Evolutionary conservation across 306 rosid genomes (phyloP), one percentile per base, ranked within the genome.

Genomic region (Fagus sylvatica): DNA sequence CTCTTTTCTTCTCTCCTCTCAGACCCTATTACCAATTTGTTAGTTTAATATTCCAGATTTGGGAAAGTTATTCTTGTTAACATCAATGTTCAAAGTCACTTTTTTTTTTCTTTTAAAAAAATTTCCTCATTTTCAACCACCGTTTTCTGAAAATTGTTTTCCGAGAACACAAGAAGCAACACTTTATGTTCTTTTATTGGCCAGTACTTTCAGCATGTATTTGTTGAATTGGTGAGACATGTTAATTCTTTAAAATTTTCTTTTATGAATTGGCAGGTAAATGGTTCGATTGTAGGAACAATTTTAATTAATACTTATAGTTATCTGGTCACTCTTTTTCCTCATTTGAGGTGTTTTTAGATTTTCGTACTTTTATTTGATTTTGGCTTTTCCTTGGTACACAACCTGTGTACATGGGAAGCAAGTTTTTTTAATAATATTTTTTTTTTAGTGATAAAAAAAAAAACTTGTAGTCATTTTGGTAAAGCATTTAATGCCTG

Each of bases 401-500:
- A 22, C 28, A 22, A 22, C 28, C 28, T 22, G 28, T 22, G 28
- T 22, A 22, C 28, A 22, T 22, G 28, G 28, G 28, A 22, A 22
- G 28, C 28, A 22, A 22, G 28, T 22, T 22, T 22, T 22, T 22
- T 22, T 22, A 22, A 22, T 22, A 22, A 22, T 22, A 22, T 22
- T 22, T 22, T 22, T 22, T 22, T 22, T 22, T 22, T 22, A 22
- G 28, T 22, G 28, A 22, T 22, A 22, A 22, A 22, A 22, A 22
- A 22, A 22, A 22, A 22, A 22, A 22, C 28, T 46, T 46, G 59
- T 69, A 53, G 13, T 71, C 57, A 62, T 75, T 82, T 78, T 69
- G 72, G 75, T 54, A 66, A 71, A 71, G 69, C 43, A 71, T 59
- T 82, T 72, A 42, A 74, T 64, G 61, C 62, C 4, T 9, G 37